Base-by-base conservation (phyloP, 179 eudicot genomes). In the Drosera spatulata region DNA sequence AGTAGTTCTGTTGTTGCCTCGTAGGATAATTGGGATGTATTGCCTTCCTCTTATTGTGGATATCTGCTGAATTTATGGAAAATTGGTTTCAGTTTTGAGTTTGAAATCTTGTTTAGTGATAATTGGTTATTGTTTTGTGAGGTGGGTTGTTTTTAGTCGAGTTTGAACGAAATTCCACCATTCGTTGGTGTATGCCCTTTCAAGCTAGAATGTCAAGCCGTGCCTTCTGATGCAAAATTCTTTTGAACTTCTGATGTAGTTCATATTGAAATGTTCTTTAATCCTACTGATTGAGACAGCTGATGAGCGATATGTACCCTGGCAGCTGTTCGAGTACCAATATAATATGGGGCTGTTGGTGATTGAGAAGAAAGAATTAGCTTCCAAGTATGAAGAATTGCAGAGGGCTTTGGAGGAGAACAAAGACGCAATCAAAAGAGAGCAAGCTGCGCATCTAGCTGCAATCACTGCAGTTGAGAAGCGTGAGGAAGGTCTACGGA, bases 301-400 rank as follows among this genome's bases (percentile, higher is more conserved):
- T n/a, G 40, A 39, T 4, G 7, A 56, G 2, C 49, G 56, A 59
- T 70, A 11, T 58, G 59, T 58, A 10, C 39, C 50, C 43, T 52
- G 49, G 64, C 87, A 89, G 99, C 85, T 93, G 8, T 77, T 72
- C 56, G 97, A 93, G 65, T 89, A 89, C 69, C 99, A 93, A 65
- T 73, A 93, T 66, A 86, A 73, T 64, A 89, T 93, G 99, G 99
- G 97, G 40, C 83, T 89, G 66, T 82, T 93, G 1, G 62, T 93
- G 70, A 78, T 93, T 55, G 97, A 93, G 86, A 90, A 86, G 67
- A 77, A 89, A 69, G 84, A 86, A 62, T 83, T 83, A 93, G 65
- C 70, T 15, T 63, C 73, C 5, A 83, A 86, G 61, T 60, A 70
- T 58, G 95, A 85, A 55, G 85, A 81, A 67, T 75, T 85, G 37